Evolutionary conservation across 768 basidiomycete species (phyloP).

Genomic region (Porphyrellus cyaneotinctus): DNA sequence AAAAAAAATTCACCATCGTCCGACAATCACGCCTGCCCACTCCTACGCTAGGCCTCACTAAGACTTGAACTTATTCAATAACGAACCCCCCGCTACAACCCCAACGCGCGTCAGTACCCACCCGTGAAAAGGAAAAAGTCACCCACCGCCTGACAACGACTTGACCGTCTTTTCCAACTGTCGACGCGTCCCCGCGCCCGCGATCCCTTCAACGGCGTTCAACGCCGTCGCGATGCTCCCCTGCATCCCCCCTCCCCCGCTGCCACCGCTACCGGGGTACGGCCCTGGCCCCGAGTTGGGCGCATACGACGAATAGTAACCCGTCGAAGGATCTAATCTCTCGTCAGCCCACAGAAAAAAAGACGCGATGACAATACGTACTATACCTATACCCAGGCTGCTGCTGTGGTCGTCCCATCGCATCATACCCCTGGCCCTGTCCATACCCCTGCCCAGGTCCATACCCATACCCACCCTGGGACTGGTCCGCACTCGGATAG

Average conservation of each 20-base stretch:
- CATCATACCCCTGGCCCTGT: too few species aligned
- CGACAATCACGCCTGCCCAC: too few species aligned
- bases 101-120: not conserved
- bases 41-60: not conserved
- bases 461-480: too few species aligned
- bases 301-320: constrained; percentile 10
- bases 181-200: constrained; percentile 46
- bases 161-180: constrained; percentile 48
- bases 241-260: constrained; percentile 14
- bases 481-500: too few species aligned
- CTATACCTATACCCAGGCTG: too few species aligned
- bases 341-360: too few species aligned
- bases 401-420: too few species aligned
- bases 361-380: too few species aligned
- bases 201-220: constrained; percentile 52
- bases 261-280: not conserved
- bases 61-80: constrained; percentile 9
- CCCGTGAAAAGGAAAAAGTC: not conserved
- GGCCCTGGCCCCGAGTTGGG: not conserved
- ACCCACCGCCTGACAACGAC: constrained; percentile 51
- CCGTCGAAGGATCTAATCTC: too few species aligned
- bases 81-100: not conserved
- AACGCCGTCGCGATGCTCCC: constrained; percentile 34
- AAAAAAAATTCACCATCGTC: too few species aligned
- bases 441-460: too few species aligned